A percentile compares a stretch with the other conserved stretches of the same genome.
Evolutionary conservation across 2,329 filamentous ascomycete species (phyloP).

Genomic region (Arthrobotrys musiformis): DNA sequence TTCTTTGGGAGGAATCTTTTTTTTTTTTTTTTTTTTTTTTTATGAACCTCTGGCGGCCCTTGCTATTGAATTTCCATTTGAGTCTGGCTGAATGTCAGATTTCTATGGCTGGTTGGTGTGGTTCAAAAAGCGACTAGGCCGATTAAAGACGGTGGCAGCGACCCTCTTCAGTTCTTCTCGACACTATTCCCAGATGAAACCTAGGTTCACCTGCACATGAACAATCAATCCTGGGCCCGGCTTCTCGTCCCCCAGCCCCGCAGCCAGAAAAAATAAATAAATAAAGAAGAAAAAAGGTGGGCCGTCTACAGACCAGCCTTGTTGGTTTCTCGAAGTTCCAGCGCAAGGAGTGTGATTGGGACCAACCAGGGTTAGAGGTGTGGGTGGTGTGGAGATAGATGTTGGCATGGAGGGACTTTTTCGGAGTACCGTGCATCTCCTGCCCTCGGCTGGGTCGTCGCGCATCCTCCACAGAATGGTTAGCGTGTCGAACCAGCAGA

Average conservation of each 20-base stretch:
- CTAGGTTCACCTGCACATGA: slow-evolving; percentile 47
- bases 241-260: slow-evolving; percentile 56
- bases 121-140: slow-evolving; percentile 49
- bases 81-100: slow-evolving; percentile 53
- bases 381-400: slow-evolving; percentile 54
- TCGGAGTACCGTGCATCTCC: slow-evolving; percentile 56
- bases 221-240: slow-evolving; percentile 56
- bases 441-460: slow-evolving; percentile 55
- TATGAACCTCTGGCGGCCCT: too few relatives aligned
- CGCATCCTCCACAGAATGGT: slow-evolving; percentile 48
- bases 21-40: neutral
- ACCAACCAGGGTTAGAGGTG: slow-evolving; percentile 49
- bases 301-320: slow-evolving; percentile 54
- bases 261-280: slow-evolving; percentile 42
- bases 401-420: slow-evolving; percentile 49
- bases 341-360: slow-evolving; percentile 50
- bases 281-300: slow-evolving; percentile 21
- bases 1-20: slow-evolving; percentile 49
- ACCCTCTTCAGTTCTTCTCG: slow-evolving; percentile 29
- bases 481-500: slow-evolving; percentile 50
- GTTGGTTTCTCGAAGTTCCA: slow-evolving; percentile 56
- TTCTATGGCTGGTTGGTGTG: slow-evolving; percentile 35
- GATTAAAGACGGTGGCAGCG: slow-evolving; percentile 54
- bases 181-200: slow-evolving; percentile 56
- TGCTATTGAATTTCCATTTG: slow-evolving; percentile 51